Evolutionary conservation across 2,329 filamentous ascomycete genomes (phyloP).

Genomic region (Xylaria multiplex): DNA sequence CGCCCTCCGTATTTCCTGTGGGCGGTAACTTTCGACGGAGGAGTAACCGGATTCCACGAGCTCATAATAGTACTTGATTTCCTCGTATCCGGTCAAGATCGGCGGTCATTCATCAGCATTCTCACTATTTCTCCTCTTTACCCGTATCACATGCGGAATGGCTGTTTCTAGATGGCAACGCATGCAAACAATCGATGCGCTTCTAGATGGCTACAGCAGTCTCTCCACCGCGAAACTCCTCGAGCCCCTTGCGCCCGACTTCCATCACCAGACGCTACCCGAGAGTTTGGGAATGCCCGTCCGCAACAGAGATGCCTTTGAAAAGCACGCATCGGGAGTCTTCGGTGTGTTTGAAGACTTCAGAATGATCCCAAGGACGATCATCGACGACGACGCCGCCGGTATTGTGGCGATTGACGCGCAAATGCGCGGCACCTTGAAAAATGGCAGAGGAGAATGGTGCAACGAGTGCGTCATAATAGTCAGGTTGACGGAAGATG

Average conservation of each 20-base stretch:
- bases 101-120: neutral
- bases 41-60: neutral
- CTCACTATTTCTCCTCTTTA: neutral
- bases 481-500: conserved; percentile 47
- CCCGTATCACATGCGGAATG: conserved; percentile 12
- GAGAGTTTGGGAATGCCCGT: conserved; percentile 52
- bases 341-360: conserved; percentile 56
- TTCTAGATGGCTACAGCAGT: conserved; percentile 53
- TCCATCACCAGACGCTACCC: conserved; percentile 54
- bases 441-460: conserved; percentile 42
- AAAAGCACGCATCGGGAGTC: conserved; percentile 52
- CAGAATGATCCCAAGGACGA: conserved; percentile 51
- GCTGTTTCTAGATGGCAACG: conserved; percentile 14
- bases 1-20: neutral
- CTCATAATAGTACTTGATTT: neutral
- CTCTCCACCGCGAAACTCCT: conserved; percentile 53
- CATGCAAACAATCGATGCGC: conserved; percentile 30
- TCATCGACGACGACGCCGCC: conserved; percentile 48
- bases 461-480: conserved; percentile 50
- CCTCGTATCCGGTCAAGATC: conserved; percentile 10
- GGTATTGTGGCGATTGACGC: conserved; percentile 53
- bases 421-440: conserved; percentile 49
- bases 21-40: neutral
- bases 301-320: conserved; percentile 51
- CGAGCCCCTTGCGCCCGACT: conserved; percentile 49